Base-by-base conservation (phyloP, 768 basidiomycete genomes). In the Pulveroboletus ravenelii region DNA sequence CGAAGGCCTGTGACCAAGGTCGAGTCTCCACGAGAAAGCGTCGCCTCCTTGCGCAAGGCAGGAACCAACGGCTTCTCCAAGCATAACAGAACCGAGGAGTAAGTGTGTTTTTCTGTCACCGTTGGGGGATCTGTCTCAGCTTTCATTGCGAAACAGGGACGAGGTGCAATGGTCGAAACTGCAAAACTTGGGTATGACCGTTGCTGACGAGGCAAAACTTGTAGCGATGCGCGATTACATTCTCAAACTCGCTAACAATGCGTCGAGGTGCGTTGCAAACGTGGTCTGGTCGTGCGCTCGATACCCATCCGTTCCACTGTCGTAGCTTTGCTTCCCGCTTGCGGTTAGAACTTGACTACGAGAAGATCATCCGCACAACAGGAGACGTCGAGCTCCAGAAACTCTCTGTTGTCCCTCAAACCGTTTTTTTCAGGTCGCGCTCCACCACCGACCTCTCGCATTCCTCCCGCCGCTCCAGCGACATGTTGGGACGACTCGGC, bases 151-250 rank as follows among this genome's bases (percentile, higher is more conserved):
- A 20, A 45, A 53, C 59, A 95, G 93, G 57, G 93, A 96, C 51
- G 88, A 92, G 51, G 64, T 66, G 0, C 84, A 95, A 47, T 67
- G 93, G 17, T 70, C 73, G 39, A 92, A 88, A 67, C 67, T 97
- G 37, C 89, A 90, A 56, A 87, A 92, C 61, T 70, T 97, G 14
- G 95, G 94, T 2, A 92, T 96, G 87, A 85, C 81, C 1, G 53
- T 77, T 3, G 72, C 74, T 23, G 94, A 95, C 60, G 93, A 97
- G 64, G 78, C 71, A 48, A 97, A 98, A 65, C 72, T 99, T 18
- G 71, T 82, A n/a, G 82, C 89, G 0, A 82, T 99, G 83, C 75
- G 87, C 18, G 93, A 95, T 54, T 93, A 95, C 62, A 84, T 91
- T 39, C 66, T 88, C 45, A 93, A 92, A 62, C 75, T 94, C 8